Conservation (phyloP, 2,329 filamentous ascomycete genomes). For the Verticillium albo-atrum region DNA sequence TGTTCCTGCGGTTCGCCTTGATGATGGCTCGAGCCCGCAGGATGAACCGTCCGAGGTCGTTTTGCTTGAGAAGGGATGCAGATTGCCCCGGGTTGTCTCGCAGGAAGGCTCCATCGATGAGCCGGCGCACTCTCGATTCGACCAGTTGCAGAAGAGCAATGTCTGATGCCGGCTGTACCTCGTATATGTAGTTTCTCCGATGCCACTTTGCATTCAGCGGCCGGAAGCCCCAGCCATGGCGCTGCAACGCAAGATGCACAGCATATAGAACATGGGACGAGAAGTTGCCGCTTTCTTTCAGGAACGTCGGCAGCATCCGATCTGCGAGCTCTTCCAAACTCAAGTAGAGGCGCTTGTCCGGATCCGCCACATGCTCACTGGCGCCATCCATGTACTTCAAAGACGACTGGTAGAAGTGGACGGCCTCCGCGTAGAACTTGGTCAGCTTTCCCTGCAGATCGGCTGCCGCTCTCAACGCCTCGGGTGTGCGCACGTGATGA, state of each 20-base stretch:
- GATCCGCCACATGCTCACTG: slow-evolving; percentile 31
- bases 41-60: slow-evolving; percentile 40
- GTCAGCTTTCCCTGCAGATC: slow-evolving; percentile 43
- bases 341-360: slow-evolving; percentile 35
- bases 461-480: slow-evolving; percentile 13
- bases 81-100: slow-evolving; percentile 4
- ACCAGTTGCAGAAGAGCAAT: slow-evolving; percentile 46
- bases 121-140: slow-evolving; percentile 47
- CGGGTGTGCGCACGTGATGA: slow-evolving; percentile 3
- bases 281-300: slow-evolving; percentile 31
- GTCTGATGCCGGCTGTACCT: slow-evolving; percentile 32
- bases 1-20: slow-evolving; percentile 42
- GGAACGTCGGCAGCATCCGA: slow-evolving; percentile 31
- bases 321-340: slow-evolving; percentile 48
- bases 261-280: slow-evolving; percentile 57
- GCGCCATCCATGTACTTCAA: slow-evolving; percentile 44
- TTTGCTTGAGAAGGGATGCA: slow-evolving; percentile 16
- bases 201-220: slow-evolving; percentile 34
- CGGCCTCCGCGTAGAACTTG: slow-evolving; percentile 36
- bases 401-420: slow-evolving; percentile 41
- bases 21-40: slow-evolving; percentile 45
- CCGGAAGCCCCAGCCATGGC: slow-evolving; percentile 58
- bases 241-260: slow-evolving; percentile 60
- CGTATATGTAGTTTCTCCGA: slow-evolving; percentile 32
- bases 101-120: slow-evolving; percentile 34